Percentiles rank a stretch among this genome's conserved stretches.
phyloP scores from a whole-genome alignment of 2,329 filamentous ascomycete species.

The Endoconidiophora laricicola region DNA sequence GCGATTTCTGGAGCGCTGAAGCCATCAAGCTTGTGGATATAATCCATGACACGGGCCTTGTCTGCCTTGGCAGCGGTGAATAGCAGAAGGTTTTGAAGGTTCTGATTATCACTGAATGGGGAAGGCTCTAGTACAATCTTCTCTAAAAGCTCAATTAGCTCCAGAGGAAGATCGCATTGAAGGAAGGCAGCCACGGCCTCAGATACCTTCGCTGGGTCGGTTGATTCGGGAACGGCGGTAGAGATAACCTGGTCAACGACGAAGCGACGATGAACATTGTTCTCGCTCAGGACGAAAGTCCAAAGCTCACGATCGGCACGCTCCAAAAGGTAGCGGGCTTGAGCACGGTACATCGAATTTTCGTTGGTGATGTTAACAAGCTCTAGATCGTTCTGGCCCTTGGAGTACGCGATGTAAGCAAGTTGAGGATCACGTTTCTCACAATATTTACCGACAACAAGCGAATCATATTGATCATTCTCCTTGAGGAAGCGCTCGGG shows the following conservation, averaged over 20 bases:
- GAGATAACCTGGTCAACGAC: conserved; percentile 93
- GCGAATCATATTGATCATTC: conserved; percentile 89
- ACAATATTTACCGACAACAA: conserved; percentile 91
- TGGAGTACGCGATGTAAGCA: conserved; percentile 85
- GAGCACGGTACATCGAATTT: conserved; percentile 99
- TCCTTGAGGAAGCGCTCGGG: conserved; percentile 95
- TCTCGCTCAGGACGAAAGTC: conserved; percentile 84
- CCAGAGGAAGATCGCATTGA: conserved; percentile 72
- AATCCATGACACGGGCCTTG: conserved; percentile 86
- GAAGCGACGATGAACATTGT: conserved; percentile 87
- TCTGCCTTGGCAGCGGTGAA: conserved; percentile 95
- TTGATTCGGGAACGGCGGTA: conserved; percentile 84
- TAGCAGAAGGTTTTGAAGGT: conserved; percentile 88
- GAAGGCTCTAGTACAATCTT: conserved; percentile 99
- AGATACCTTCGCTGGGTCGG: conserved; percentile 85
- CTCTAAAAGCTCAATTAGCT: conserved; percentile 93
- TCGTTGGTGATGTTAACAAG: conserved; percentile 97
- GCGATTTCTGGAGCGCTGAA: conserved; percentile 91
- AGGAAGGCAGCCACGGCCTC: conserved; percentile 89
- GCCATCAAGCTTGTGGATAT: conserved; percentile 77
- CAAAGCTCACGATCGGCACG: conserved; percentile 82
- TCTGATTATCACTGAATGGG: conserved; percentile 93
- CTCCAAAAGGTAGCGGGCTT: conserved; percentile 86
- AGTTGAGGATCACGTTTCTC: conserved; percentile 96
- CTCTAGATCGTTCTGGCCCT: conserved; percentile 94